phyloP scores from a whole-genome alignment of 2,329 filamentous ascomycete genomes.

The Coniochaeta prunicola region DNA sequence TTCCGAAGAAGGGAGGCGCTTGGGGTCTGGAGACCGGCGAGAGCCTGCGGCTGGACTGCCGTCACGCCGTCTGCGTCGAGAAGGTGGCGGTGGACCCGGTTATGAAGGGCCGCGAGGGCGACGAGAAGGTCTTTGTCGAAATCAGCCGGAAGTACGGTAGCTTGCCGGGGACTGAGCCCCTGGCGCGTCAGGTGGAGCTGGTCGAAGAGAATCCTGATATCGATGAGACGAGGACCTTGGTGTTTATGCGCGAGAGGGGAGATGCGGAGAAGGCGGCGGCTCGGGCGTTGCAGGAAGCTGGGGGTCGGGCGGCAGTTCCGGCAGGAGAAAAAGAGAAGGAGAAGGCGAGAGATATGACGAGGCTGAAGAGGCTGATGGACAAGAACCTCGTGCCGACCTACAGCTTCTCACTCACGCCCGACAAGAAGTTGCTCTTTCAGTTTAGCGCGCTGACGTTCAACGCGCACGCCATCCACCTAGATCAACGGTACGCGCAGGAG shows the following conservation, averaged over 20 bases:
- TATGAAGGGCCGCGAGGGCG: slow-evolving; percentile 17
- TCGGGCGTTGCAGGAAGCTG: background rate
- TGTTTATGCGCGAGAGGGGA: slow-evolving; percentile 39
- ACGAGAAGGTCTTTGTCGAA: slow-evolving; percentile 44
- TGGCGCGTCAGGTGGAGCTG: background rate
- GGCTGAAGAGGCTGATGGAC: slow-evolving; percentile 2
- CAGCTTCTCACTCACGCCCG: slow-evolving; percentile 53
- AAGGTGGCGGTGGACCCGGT: slow-evolving; percentile 26
- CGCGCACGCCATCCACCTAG: slow-evolving; percentile 83
- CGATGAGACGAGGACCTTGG: slow-evolving; percentile 41
- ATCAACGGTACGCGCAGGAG: slow-evolving; percentile 59
- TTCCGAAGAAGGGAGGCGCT: slow-evolving; percentile 23
- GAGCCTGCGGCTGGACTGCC: slow-evolving; percentile 29
- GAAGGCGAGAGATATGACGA: background rate
- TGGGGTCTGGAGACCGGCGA: background rate
- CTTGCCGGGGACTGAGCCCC: slow-evolving; percentile 5
- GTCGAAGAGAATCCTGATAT: slow-evolving; percentile 21
- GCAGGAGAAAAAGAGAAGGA: background rate
- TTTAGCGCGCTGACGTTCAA: slow-evolving; percentile 92
- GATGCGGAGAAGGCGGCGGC: slow-evolving; percentile 3
- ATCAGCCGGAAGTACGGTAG: slow-evolving; percentile 37
- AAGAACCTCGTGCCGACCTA: slow-evolving; percentile 20
- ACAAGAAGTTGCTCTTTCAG: slow-evolving; percentile 69
- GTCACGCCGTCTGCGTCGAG: slow-evolving; percentile 37
- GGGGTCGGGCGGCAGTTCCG: background rate